Evolutionary conservation across 2,329 filamentous ascomycete species (phyloP), one percentile per base, ranked within the genome.

Genomic region (Trichoderma endophyticum): DNA sequence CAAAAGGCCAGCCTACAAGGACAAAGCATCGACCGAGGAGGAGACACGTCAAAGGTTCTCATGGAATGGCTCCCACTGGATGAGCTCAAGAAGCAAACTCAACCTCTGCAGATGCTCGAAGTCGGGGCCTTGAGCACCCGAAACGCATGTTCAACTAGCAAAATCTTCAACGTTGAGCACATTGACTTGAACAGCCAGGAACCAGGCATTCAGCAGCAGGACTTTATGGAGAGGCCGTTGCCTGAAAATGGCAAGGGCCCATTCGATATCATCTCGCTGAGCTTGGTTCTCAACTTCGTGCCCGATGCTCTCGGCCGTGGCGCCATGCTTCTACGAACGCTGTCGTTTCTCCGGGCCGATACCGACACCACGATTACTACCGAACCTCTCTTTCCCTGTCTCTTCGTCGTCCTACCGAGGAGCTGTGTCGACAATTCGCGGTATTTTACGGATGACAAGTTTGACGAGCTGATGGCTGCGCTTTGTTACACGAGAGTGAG

Each of bases 121-220:
- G 90, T 99, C 64, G 96, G 96, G 8, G 92, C 95, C 1, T 84
- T 99, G 67, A 97, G 93, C 76, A 92, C 90, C 3, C 87, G 88
- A 51, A 99, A 99, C 80, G 92, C 92, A 15, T 97, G 94, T 81
- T 95, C 94, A 0, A 88, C 85, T 73, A 92, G 91, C 73, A 86
- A 86, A 7, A 79, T 88, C 57, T 92, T 98, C 76, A 85, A 92
- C 43, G 89, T 97, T 77, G 88, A 91, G 73, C 89, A 94, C 74
- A 98, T 99, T 79, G 96, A 99, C 79, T 84, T 99, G 71, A 93
- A 97, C 81, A 96, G 94, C 73, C 94, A 97, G 78, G 91, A 91
- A 61, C 86, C 91, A 1, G 91, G 90, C 0, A 99, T 99, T 75
- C 79, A 90, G 71, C 90, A 97, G 80, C 94, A 98, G 79, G 94